Conservation (phyloP, 139 green algal species). For the Tetraselmis striata region DNA sequence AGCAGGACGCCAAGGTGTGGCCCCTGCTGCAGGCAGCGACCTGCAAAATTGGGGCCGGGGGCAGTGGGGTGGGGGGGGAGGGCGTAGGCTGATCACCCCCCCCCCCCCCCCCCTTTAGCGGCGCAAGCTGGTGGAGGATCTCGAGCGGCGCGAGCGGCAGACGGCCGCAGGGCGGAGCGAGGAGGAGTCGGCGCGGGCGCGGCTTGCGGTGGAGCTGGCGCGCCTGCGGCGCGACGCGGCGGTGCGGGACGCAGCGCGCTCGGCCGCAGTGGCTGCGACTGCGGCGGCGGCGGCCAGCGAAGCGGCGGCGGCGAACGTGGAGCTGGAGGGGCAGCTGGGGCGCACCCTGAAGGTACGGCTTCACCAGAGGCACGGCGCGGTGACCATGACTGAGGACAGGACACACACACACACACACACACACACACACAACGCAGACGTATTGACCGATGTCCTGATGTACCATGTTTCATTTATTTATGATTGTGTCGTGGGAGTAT, state of each 20-base stretch:
- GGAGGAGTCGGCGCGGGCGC: conserved; percentile 28
- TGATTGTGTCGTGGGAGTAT: too few species aligned
- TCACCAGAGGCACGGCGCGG: too few species aligned
- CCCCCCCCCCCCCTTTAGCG: too few species aligned
- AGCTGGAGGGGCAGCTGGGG: background rate
- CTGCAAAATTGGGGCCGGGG: too few species aligned
- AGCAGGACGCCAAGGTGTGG: conserved; percentile 48
- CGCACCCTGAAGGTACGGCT: background rate
- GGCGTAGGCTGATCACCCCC: too few species aligned
- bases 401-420: too few species aligned
- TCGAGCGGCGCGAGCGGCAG: conserved; percentile 56
- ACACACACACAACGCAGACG: too few species aligned
- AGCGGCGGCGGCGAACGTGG: conserved; percentile 6
- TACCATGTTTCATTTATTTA: too few species aligned
- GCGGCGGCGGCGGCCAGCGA: background rate
- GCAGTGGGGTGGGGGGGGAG: too few species aligned
- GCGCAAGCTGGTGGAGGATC: conserved; percentile 65
- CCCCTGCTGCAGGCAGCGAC: too few species aligned
- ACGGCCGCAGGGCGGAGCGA: conserved; percentile 26
- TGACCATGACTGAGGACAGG: too few species aligned
- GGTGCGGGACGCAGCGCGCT: conserved; percentile 16
- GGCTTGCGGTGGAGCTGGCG: conserved; percentile 47
- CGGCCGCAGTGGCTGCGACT: conserved; percentile 8
- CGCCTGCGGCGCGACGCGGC: conserved; percentile 34
- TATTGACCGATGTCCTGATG: too few species aligned